A percentile compares a stretch with the other conserved stretches of the same genome.
phyloP scores from a whole-genome alignment of 441 rosid genomes.

The Adansonia gregorii region DNA sequence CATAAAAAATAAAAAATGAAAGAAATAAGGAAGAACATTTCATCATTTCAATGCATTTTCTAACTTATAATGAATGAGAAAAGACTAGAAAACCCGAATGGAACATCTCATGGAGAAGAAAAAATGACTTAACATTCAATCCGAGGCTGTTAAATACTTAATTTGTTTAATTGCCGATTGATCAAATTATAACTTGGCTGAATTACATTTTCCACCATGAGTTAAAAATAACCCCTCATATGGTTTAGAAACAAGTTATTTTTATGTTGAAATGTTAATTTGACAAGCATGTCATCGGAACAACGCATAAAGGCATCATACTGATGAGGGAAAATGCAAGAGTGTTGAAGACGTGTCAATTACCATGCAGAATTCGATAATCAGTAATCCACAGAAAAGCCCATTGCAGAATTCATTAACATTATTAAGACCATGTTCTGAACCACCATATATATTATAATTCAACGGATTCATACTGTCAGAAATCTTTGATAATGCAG shows the following conservation, averaged over 20 bases:
- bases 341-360: neutral
- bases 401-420: neutral
- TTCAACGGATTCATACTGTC: neutral
- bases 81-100: neutral
- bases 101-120: slow-evolving; percentile 9
- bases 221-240: neutral
- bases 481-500: neutral
- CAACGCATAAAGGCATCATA: neutral
- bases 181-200: neutral
- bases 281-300: neutral
- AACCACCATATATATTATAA: too few relatives aligned
- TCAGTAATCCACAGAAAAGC: neutral
- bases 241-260: neutral
- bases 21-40: neutral
- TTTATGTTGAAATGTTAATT: neutral
- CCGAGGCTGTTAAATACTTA: neutral
- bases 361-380: neutral
- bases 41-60: neutral
- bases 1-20: too few relatives aligned
- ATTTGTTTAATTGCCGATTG: neutral
- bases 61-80: neutral
- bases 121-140: neutral
- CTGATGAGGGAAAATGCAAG: neutral
- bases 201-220: neutral
- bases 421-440: neutral